phyloP scores from a whole-genome alignment of 495 filamentous ascomycete species.

The Lasiosphaeria ovina region DNA sequence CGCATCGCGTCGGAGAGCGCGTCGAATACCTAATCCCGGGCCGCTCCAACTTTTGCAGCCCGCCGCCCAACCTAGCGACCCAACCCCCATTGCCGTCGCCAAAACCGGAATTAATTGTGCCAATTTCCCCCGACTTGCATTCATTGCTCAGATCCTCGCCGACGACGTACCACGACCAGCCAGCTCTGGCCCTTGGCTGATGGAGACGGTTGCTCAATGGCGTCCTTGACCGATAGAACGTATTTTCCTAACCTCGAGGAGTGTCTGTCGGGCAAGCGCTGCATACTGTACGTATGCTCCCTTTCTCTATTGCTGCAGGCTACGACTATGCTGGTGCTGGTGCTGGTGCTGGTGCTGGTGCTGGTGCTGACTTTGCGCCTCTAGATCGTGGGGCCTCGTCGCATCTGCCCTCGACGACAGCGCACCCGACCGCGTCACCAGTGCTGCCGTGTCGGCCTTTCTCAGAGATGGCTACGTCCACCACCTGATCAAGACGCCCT shows the following conservation, averaged over 20 bases:
- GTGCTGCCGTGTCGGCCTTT: constrained; percentile 56
- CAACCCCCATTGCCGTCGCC: too few relatives aligned
- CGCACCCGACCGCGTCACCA: constrained; percentile 46
- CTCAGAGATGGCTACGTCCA: constrained; percentile 65
- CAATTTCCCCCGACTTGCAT: too few relatives aligned
- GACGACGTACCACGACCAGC: constrained; percentile 8
- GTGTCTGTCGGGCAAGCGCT: constrained; percentile 44
- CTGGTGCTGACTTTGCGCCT: constrained; percentile 39
- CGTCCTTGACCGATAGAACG: constrained; percentile 49
- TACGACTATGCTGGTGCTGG: too few relatives aligned
- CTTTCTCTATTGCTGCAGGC: constrained; percentile 23
- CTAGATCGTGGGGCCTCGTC: constrained; percentile 74
- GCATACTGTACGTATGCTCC: constrained; percentile 44
- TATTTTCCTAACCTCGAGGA: constrained; percentile 50
- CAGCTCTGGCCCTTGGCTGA: constrained; percentile 19
- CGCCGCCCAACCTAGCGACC: too few relatives aligned
- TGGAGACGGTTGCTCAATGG: constrained; percentile 61
- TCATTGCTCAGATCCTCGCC: constrained; percentile 11
- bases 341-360: neutral
- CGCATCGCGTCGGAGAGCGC: neutral
- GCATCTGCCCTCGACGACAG: constrained; percentile 63
- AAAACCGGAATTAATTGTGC: too few relatives aligned
- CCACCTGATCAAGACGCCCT: constrained; percentile 61
- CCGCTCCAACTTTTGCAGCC: too few relatives aligned
- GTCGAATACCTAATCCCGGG: too few relatives aligned